Evolutionary conservation across 495 filamentous ascomycete genomes (phyloP).

Genomic region (Collariella sp.): DNA sequence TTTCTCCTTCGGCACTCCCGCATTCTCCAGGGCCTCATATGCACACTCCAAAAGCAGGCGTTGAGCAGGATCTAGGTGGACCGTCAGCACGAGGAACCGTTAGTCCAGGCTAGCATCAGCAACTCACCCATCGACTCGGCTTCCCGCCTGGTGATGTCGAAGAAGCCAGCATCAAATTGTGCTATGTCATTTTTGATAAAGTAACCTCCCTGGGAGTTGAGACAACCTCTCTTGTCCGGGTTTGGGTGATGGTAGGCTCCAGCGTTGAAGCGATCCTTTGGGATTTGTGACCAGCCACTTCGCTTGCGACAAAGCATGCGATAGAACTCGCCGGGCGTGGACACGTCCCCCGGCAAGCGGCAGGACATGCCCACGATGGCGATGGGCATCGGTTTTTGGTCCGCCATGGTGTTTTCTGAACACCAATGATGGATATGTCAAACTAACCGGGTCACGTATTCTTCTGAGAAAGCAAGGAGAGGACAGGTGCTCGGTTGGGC

Average conservation of each 20-base stretch:
- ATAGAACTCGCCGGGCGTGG: conserved; percentile 37
- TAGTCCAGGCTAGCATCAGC: not conserved
- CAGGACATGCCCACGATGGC: conserved; percentile 42
- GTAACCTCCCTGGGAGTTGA: conserved; percentile 43
- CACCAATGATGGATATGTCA: conserved; percentile 7
- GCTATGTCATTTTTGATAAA: conserved; percentile 45
- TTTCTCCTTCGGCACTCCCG: conserved; percentile 39
- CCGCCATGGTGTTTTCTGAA: conserved; percentile 13
- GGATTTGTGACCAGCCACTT: conserved; percentile 42
- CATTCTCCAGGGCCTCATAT: conserved; percentile 42
- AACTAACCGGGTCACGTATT: not conserved
- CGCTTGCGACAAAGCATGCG: conserved; percentile 34
- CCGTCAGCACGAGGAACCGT: not conserved
- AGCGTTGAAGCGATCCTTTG: conserved; percentile 55
- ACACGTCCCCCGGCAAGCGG: conserved; percentile 41
- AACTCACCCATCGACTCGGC: conserved; percentile 39
- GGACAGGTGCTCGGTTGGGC: no score
- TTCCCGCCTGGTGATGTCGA: conserved; percentile 42
- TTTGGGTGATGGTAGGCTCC: conserved; percentile 62
- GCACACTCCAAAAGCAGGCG: conserved; percentile 47
- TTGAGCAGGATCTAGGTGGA: conserved; percentile 44
- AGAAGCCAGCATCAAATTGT: conserved; percentile 47
- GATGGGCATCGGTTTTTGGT: conserved; percentile 25
- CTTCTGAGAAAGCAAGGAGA: not conserved
- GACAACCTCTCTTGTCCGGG: conserved; percentile 33